A percentile compares a stretch with the other conserved stretches of the same genome.
Evolutionary conservation across 169 alveolate genomes (phyloP).

Genomic region (Amoebophrya sp.): DNA sequence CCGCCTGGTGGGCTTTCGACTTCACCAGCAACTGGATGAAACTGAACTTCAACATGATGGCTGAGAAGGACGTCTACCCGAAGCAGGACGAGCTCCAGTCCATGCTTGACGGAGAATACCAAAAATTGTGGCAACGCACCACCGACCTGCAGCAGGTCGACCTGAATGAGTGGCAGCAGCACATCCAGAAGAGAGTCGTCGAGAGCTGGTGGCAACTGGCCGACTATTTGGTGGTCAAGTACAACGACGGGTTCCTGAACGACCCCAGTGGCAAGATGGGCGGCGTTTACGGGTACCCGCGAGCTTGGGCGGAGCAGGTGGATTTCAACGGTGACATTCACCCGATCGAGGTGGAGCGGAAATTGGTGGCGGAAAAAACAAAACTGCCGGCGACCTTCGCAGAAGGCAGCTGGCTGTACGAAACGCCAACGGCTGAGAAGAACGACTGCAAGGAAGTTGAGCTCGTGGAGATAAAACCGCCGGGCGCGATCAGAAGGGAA

Average conservation of each 20-base stretch:
- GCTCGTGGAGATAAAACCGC: no score
- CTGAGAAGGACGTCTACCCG: slow-evolving; percentile 9
- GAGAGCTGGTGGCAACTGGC: slow-evolving; percentile 6
- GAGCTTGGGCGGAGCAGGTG: not conserved
- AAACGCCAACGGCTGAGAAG: no score
- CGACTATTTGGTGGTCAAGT: not conserved
- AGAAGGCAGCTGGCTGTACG: not conserved
- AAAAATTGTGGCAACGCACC: no score
- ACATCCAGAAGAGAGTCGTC: not conserved
- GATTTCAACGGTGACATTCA: slow-evolving; percentile 13
- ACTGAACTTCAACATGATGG: slow-evolving; percentile 15
- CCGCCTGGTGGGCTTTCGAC: slow-evolving; percentile 17
- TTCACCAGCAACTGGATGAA: slow-evolving; percentile 12
- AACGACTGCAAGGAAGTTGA: no score
- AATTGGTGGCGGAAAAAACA: not conserved
- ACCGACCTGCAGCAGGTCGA: not conserved
- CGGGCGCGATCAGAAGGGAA: no score
- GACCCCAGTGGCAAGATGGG: not conserved
- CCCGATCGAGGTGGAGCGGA: slow-evolving; percentile 4
- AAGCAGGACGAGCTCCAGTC: not conserved
- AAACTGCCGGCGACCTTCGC: not conserved
- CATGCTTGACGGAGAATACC: no score
- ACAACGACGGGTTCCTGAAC: slow-evolving; percentile 14
- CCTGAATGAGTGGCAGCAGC: not conserved
- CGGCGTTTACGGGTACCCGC: not conserved